A percentile compares a stretch with the other conserved stretches of the same genome.
phyloP scores from a whole-genome alignment of 2,329 filamentous ascomycete species.

The Fusarium sambucinum region DNA sequence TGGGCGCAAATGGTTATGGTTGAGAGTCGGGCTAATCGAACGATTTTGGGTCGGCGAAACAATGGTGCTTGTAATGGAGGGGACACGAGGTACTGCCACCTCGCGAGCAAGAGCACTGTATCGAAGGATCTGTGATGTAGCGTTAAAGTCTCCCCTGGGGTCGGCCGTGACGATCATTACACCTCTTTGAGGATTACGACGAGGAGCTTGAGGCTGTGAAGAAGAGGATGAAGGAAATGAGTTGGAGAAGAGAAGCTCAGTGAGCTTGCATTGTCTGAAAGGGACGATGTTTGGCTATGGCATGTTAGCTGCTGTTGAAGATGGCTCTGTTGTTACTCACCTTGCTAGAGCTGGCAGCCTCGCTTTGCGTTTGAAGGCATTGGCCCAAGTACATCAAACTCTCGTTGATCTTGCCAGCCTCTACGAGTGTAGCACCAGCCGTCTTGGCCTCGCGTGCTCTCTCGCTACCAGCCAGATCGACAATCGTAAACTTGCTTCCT shows the following conservation, averaged over 20 bases:
- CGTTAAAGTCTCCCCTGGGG: slow-evolving; percentile 92
- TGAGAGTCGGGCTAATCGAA: slow-evolving; percentile 50
- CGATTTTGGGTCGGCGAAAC: slow-evolving; percentile 53
- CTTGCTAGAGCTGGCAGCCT: slow-evolving; percentile 78
- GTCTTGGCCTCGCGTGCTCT: slow-evolving; percentile 94
- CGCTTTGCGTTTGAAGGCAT: slow-evolving; percentile 94
- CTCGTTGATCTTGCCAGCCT: slow-evolving; percentile 98
- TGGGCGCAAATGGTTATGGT: slow-evolving; percentile 55
- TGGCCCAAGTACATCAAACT: slow-evolving; percentile 98
- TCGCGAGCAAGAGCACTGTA: slow-evolving; percentile 94
- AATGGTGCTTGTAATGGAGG: slow-evolving; percentile 82
- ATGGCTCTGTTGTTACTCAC: slow-evolving; percentile 57
- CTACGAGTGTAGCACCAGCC: slow-evolving; percentile 88
- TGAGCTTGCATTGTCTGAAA: slow-evolving; percentile 87
- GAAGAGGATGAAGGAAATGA: slow-evolving; percentile 76
- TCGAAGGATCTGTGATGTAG: slow-evolving; percentile 93
- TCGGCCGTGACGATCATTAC: slow-evolving; percentile 98
- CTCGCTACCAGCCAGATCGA: slow-evolving; percentile 94
- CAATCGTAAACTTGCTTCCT: slow-evolving; percentile 84
- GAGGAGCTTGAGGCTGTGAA: slow-evolving; percentile 53
- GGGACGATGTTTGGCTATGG: slow-evolving; percentile 77
- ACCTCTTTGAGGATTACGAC: slow-evolving; percentile 82
- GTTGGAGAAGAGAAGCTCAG: slow-evolving; percentile 88
- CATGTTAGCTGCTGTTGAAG: slow-evolving; percentile 27
- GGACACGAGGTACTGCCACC: slow-evolving; percentile 89